phyloP scores from a whole-genome alignment of 1,284 basidiomycete genomes.

The Tylopilus sp. region DNA sequence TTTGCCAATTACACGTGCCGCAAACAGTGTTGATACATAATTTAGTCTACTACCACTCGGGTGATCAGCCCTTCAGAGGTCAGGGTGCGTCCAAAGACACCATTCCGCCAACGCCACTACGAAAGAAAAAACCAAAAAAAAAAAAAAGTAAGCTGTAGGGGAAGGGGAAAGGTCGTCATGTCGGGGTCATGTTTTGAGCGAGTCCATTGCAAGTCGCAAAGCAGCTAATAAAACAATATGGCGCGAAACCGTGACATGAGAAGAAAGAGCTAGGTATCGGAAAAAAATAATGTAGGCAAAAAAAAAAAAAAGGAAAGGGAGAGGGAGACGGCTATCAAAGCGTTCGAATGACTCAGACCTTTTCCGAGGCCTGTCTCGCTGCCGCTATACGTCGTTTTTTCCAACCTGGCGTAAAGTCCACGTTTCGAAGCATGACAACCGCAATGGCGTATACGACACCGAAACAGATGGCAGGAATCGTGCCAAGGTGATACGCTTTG shows the following conservation, averaged over 20 bases:
- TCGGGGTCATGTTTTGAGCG: not conserved
- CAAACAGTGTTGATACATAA: conserved; percentile 9
- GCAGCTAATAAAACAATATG: not conserved
- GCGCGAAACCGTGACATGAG: conserved; percentile 1
- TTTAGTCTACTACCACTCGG: conserved; percentile 23
- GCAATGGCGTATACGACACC: conserved; percentile 32
- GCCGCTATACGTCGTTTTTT: conserved; percentile 32
- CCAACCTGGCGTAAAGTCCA: conserved; percentile 34
- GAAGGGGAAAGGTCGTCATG: not conserved
- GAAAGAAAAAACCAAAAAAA: not conserved
- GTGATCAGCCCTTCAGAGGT: not conserved
- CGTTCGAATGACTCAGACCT: conserved; percentile 21
- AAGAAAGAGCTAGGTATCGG: conserved; percentile 2
- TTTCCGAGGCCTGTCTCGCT: conserved; percentile 20
- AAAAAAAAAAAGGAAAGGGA: not conserved
- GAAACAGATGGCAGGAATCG: conserved; percentile 33
- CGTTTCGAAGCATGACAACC: conserved; percentile 31
- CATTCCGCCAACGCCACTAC: no score
- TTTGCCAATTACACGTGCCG: no score
- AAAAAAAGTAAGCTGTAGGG: no score
- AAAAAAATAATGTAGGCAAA: conserved; percentile 23
- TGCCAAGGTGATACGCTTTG: conserved; percentile 34
- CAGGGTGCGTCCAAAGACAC: conserved; percentile 1
- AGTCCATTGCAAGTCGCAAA: conserved; percentile 2
- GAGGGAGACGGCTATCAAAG: conserved; percentile 13